Evolutionary conservation across 139 green algal genomes (phyloP).

Genomic region (Closterium sp.): DNA sequence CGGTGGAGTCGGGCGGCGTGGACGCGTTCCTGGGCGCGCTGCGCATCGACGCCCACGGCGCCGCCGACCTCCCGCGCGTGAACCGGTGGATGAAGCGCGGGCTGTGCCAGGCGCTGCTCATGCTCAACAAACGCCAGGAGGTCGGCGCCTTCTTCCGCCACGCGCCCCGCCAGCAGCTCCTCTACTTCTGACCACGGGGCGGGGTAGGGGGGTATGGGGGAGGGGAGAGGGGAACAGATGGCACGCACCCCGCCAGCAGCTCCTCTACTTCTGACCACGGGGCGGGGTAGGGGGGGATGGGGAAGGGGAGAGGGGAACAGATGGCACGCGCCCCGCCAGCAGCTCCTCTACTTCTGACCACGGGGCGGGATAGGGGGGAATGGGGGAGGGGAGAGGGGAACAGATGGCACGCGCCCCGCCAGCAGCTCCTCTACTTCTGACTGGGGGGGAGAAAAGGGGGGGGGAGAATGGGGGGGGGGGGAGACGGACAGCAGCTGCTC

Average conservation of each 20-base stretch:
- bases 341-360: background rate
- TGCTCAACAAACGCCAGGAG: conserved; percentile 38
- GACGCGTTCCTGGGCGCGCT: conserved; percentile 28
- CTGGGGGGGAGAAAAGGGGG: background rate
- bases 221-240: background rate
- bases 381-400: background rate
- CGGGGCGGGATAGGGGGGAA: background rate
- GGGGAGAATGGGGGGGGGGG: background rate
- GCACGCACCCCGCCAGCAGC: conserved; percentile 2
- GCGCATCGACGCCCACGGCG: background rate
- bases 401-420: background rate
- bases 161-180: conserved; percentile 1
- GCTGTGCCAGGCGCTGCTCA: conserved; percentile 33
- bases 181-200: background rate
- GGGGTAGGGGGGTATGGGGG: background rate
- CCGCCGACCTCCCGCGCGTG: conserved; percentile 2
- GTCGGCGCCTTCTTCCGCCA: conserved; percentile 29
- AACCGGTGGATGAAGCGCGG: conserved; percentile 41
- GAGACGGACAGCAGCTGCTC: background rate
- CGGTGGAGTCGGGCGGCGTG: conserved; percentile 11
- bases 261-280: background rate
- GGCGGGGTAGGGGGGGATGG: background rate
- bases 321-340: conserved; percentile 1
- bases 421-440: background rate
- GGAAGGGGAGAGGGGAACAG: background rate